Conservation (phyloP, 306 rosid genomes). For the Arachis stenosperma region DNA sequence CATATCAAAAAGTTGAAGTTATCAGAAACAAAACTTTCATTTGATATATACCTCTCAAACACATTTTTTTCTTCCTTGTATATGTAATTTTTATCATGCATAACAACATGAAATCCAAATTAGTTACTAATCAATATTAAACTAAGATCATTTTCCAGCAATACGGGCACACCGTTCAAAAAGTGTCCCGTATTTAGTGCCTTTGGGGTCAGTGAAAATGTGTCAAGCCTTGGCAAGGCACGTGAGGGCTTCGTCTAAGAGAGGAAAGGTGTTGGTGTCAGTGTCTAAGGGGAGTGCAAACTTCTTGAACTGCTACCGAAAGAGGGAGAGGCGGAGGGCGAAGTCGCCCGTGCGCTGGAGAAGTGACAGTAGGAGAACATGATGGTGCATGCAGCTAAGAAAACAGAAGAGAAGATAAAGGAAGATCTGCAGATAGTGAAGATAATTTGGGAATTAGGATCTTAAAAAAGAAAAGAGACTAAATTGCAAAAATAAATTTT, state of each 20-base stretch:
- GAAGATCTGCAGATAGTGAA: too few species aligned
- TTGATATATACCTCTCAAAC: not conserved
- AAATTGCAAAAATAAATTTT: too few species aligned
- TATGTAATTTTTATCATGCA: not conserved
- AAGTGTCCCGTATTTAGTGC: constrained; percentile 43
- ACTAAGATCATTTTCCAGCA: constrained; percentile 46
- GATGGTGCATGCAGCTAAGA: constrained; percentile 19
- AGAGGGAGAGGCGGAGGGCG: constrained; percentile 34
- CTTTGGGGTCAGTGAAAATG: constrained; percentile 52
- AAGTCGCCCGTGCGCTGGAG: constrained; percentile 41
- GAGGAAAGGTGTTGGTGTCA: constrained; percentile 41
- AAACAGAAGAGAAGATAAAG: too few species aligned
- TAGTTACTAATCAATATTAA: not conserved
- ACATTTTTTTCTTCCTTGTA: not conserved
- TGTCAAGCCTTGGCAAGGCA: constrained; percentile 57
- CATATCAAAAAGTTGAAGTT: not conserved
- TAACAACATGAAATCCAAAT: not conserved
- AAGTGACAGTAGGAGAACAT: constrained; percentile 55
- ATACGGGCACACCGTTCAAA: constrained; percentile 82
- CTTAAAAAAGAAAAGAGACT: too few species aligned
- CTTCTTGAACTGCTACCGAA: constrained; percentile 48
- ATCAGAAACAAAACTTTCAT: not conserved
- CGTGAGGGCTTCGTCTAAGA: constrained; percentile 48
- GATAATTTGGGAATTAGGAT: too few species aligned
- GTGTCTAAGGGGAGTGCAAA: constrained; percentile 53